phyloP scores from a whole-genome alignment of 2,329 filamentous ascomycete genomes.

The Monilinia aucupariae region DNA sequence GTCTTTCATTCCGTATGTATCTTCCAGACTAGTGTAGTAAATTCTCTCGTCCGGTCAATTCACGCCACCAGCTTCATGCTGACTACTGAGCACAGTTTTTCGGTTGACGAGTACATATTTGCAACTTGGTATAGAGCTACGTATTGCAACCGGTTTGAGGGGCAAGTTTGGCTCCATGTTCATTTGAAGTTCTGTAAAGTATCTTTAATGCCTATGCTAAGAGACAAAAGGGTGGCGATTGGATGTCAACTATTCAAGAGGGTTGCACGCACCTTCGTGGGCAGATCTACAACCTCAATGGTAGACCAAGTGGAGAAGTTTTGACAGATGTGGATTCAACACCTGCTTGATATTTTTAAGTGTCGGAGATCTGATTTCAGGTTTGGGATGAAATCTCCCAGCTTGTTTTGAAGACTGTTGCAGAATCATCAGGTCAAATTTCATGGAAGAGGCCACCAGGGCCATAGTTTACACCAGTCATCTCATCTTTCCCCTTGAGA shows the following conservation, averaged over 20 bases:
- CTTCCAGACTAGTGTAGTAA: background rate
- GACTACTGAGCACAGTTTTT: background rate
- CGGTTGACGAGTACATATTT: background rate
- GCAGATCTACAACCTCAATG: background rate
- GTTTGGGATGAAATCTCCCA: background rate
- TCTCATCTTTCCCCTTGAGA: too few relatives aligned
- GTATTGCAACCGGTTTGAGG: background rate
- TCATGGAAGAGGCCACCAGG: too few relatives aligned
- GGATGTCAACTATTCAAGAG: background rate
- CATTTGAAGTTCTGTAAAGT: background rate
- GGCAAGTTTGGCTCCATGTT: background rate
- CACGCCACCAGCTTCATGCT: background rate
- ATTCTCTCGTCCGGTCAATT: background rate
- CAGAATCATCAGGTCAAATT: too few relatives aligned
- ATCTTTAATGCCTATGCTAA: background rate
- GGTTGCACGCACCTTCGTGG: too few relatives aligned
- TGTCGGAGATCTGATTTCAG: background rate
- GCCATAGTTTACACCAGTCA: too few relatives aligned
- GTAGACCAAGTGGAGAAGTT: background rate
- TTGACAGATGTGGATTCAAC: background rate
- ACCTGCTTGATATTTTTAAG: background rate
- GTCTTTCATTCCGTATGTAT: background rate
- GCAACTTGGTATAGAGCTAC: background rate
- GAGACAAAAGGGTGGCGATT: background rate
- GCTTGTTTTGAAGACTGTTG: background rate